Percentiles rank a stretch among this genome's conserved stretches.
Conservation (phyloP, 2,329 filamentous ascomycete genomes). For the Colletotrichum lini region DNA sequence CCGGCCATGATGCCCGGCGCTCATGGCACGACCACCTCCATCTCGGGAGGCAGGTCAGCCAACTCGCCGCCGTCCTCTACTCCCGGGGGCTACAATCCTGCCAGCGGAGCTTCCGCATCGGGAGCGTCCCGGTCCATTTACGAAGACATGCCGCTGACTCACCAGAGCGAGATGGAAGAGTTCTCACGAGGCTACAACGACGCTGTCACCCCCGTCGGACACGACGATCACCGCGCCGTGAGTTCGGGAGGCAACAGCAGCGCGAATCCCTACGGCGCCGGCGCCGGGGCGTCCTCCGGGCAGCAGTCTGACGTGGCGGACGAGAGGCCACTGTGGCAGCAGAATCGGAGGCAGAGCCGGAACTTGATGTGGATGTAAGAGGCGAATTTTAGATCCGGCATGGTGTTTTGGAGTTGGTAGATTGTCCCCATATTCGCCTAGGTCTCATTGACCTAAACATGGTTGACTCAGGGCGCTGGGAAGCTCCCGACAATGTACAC, state of each 20-base stretch:
- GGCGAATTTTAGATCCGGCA: background rate
- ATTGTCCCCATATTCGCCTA: background rate
- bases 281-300: slow-evolving; percentile 18
- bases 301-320: slow-evolving; percentile 42
- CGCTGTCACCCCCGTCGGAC: slow-evolving; percentile 54
- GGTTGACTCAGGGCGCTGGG: background rate
- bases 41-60: slow-evolving; percentile 32
- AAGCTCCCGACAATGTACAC: background rate
- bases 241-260: slow-evolving; percentile 37
- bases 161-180: slow-evolving; percentile 58
- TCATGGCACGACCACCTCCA: slow-evolving; percentile 41
- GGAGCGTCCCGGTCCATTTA: slow-evolving; percentile 48
- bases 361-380: slow-evolving; percentile 64
- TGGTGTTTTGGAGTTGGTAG: slow-evolving; percentile 25
- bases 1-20: slow-evolving; percentile 41
- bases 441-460: too few relatives aligned
- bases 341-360: slow-evolving; percentile 64
- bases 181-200: slow-evolving; percentile 60
- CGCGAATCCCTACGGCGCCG: slow-evolving; percentile 24
- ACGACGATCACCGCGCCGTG: slow-evolving; percentile 54
- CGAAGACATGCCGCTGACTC: slow-evolving; percentile 58
- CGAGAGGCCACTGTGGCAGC: slow-evolving; percentile 66
- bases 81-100: slow-evolving; percentile 36
- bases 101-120: slow-evolving; percentile 46
- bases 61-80: slow-evolving; percentile 5